Conservation (phyloP, 805 yeast genomes). For the Brettanomyces custersianus region DNA sequence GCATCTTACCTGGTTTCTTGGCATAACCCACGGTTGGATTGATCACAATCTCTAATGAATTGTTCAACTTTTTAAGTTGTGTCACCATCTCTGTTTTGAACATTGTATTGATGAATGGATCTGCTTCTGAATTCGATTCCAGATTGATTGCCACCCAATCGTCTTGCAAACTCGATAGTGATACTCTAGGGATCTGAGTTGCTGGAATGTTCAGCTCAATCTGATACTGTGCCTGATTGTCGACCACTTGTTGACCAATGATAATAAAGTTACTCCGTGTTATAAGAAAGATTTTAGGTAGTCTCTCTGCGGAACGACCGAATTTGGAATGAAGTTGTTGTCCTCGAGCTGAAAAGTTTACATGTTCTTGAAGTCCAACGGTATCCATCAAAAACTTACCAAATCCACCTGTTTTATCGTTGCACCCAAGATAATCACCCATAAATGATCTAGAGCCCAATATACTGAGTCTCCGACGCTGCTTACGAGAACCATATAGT, state of each 20-base stretch:
- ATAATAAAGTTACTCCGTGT: conserved; percentile 57
- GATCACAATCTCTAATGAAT: conserved; percentile 50
- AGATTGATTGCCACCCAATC: conserved; percentile 80
- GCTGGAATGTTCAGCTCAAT: conserved; percentile 61
- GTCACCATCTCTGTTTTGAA: conserved; percentile 88
- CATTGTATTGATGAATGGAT: conserved; percentile 66
- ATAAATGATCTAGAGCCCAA: conserved; percentile 80
- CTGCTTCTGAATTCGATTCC: conserved; percentile 54
- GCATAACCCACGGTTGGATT: conserved; percentile 71
- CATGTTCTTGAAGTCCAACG: conserved; percentile 58
- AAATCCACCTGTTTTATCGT: conserved; percentile 55
- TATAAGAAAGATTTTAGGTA: conserved; percentile 64
- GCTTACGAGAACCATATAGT: conserved; percentile 65
- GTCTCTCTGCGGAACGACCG: conserved; percentile 81
- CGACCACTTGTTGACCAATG: conserved; percentile 62
- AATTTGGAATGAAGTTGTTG: conserved; percentile 78
- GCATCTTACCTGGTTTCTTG: conserved; percentile 81
- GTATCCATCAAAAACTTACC: conserved; percentile 71
- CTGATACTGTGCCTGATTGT: conserved; percentile 42
- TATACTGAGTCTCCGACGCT: conserved; percentile 82
- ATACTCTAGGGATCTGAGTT: conserved; percentile 48
- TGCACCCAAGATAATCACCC: conserved; percentile 93
- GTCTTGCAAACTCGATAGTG: conserved; percentile 72
- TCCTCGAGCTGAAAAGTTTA: conserved; percentile 74
- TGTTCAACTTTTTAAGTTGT: conserved; percentile 54